These are phyloP conservation scores for Mentha longifolia DNA, from an alignment of 257 asterid species.

Conservation along the genomic window DNA sequence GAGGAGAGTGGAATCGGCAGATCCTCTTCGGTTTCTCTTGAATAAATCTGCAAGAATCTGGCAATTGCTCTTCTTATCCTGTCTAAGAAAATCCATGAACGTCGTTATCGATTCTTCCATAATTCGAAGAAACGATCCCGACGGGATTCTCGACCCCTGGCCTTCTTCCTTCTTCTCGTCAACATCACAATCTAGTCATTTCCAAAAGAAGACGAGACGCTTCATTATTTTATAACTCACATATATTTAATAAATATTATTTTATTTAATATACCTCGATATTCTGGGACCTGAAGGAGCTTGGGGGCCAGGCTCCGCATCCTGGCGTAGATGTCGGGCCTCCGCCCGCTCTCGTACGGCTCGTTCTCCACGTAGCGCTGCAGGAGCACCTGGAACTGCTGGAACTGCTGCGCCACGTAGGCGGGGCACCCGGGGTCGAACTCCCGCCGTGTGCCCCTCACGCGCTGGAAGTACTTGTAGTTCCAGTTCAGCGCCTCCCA, in stretches of 20 bases:
- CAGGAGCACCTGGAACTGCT: slow-evolving; percentile 76
- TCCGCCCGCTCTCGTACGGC: slow-evolving; percentile 77
- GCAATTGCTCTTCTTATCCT: slow-evolving; percentile 69
- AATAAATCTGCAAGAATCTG: slow-evolving; percentile 63
- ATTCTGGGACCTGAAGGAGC: slow-evolving; percentile 89
- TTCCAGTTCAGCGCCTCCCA: slow-evolving; percentile 98
- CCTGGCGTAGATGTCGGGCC: slow-evolving; percentile 83
- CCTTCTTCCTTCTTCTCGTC: slow-evolving; percentile 60
- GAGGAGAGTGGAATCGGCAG: slow-evolving; percentile 68
- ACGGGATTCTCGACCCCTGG: slow-evolving; percentile 66
- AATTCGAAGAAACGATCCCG: slow-evolving; percentile 64
- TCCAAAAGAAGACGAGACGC: too few species aligned
- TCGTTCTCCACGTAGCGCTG: slow-evolving; percentile 87
- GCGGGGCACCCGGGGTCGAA: slow-evolving; percentile 87
- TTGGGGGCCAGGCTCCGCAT: slow-evolving; percentile 78
- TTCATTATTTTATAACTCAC: too few species aligned
- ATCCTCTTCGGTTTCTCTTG: slow-evolving; percentile 56
- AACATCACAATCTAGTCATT: slow-evolving; percentile 25
- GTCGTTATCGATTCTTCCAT: slow-evolving; percentile 86
- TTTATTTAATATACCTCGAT: slow-evolving; percentile 52
- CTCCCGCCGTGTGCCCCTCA: slow-evolving; percentile 57
- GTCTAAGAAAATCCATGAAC: slow-evolving; percentile 81
- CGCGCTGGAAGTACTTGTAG: slow-evolving; percentile 69
- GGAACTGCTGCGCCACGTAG: slow-evolving; percentile 76
- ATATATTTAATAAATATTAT: slow-evolving; percentile 18